phyloP scores from a whole-genome alignment of 768 basidiomycete species.

The Cantharellus cinnabarinus region DNA sequence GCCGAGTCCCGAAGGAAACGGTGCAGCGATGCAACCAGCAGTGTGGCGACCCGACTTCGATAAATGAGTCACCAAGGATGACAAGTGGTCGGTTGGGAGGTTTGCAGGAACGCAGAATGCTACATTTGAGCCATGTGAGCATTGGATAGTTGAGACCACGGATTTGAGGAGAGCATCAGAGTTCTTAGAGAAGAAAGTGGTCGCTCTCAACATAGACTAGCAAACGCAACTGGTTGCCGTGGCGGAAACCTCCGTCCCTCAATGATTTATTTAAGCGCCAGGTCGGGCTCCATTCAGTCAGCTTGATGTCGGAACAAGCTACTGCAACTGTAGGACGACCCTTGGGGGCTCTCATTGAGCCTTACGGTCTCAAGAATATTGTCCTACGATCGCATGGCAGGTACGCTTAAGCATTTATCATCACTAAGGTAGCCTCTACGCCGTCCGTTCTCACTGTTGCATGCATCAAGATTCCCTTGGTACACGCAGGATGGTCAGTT shows the following conservation, averaged over 20 bases:
- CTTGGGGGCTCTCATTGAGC: too few relatives aligned
- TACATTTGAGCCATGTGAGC: not conserved
- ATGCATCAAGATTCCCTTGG: conserved; percentile 18
- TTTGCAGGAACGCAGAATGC: not conserved
- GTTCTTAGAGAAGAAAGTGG: not conserved
- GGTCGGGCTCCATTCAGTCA: too few relatives aligned
- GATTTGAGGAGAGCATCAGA: not conserved
- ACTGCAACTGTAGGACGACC: too few relatives aligned
- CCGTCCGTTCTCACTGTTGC: conserved; percentile 27
- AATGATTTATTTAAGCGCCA: too few relatives aligned
- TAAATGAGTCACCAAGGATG: not conserved
- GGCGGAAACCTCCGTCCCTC: too few relatives aligned
- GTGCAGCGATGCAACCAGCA: not conserved
- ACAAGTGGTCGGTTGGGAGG: not conserved
- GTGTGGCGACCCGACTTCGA: not conserved
- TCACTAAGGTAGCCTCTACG: conserved; percentile 25
- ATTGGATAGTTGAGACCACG: not conserved
- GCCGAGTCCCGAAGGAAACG: not conserved
- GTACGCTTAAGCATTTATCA: not conserved
- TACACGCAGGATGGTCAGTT: conserved; percentile 57
- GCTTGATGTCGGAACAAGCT: too few relatives aligned
- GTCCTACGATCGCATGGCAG: conserved; percentile 65
- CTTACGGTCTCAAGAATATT: conserved; percentile 31
- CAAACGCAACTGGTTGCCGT: not conserved
- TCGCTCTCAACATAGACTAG: not conserved